phyloP scores from a whole-genome alignment of 2,329 filamentous ascomycete genomes.

The Colletotrichum karsti region DNA sequence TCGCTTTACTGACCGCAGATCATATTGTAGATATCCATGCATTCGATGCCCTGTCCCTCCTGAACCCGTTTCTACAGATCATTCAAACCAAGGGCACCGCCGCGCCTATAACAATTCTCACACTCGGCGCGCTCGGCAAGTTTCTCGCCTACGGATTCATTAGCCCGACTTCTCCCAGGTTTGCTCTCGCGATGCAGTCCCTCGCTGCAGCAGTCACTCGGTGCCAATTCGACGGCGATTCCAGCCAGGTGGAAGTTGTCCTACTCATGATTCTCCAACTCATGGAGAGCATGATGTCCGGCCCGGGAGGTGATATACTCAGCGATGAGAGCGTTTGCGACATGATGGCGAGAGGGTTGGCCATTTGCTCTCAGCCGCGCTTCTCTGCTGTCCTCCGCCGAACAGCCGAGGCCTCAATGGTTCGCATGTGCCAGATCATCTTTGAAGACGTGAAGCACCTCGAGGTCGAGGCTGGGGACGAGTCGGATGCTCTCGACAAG shows the following conservation, averaged over 20 bases:
- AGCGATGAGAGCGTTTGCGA: conserved; percentile 98
- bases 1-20: conserved; percentile 35
- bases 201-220: conserved; percentile 95
- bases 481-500: conserved; percentile 71
- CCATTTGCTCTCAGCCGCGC: conserved; percentile 94
- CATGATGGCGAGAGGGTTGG: conserved; percentile 98
- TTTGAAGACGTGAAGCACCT: conserved; percentile 92
- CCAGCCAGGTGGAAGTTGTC: conserved; percentile 93
- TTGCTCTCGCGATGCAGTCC: conserved; percentile 91
- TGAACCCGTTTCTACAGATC: conserved; percentile 95
- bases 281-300: conserved; percentile 98
- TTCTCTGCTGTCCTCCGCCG: conserved; percentile 90
- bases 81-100: conserved; percentile 96
- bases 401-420: conserved; percentile 96
- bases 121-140: conserved; percentile 92
- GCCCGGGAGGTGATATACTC: conserved; percentile 90
- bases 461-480: conserved; percentile 77
- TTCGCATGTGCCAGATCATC: conserved; percentile 98
- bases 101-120: conserved; percentile 93
- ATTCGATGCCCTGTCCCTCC: conserved; percentile 88
- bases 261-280: conserved; percentile 92
- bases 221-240: conserved; percentile 96
- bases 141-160: conserved; percentile 97
- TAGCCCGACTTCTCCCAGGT: conserved; percentile 82
- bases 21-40: conserved; percentile 75